A percentile compares a stretch with the other conserved stretches of the same genome.
Evolutionary conservation across 768 basidiomycete species (phyloP).

Genomic region (Boletus patriciae): DNA sequence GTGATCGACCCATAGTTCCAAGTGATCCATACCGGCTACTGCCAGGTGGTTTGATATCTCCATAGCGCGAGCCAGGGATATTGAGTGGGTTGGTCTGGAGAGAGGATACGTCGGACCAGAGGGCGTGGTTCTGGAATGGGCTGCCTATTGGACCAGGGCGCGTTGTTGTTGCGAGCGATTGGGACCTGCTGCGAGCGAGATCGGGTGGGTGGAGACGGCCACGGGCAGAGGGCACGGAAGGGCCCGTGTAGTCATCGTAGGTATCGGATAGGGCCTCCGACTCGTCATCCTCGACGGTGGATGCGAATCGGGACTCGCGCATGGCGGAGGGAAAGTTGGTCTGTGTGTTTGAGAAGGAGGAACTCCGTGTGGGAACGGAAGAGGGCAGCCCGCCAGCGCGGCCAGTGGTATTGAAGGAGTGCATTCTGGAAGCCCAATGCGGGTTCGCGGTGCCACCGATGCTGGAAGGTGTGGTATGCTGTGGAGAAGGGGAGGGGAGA

Average conservation of each 20-base stretch:
- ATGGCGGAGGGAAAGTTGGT: slow-evolving; percentile 60
- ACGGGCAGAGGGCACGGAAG: slow-evolving; percentile 43
- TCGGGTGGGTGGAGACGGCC: slow-evolving; percentile 65
- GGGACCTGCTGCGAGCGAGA: slow-evolving; percentile 70
- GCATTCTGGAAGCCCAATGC: slow-evolving; percentile 48
- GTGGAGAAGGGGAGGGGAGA: slow-evolving; percentile 53
- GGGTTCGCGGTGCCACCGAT: slow-evolving; percentile 35
- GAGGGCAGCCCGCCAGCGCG: slow-evolving; percentile 39
- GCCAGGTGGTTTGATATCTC: slow-evolving; percentile 62
- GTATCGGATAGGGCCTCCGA: slow-evolving; percentile 61
- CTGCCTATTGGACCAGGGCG: slow-evolving; percentile 56
- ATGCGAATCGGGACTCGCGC: slow-evolving; percentile 68
- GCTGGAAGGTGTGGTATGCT: slow-evolving; percentile 36
- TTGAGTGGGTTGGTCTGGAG: slow-evolving; percentile 55
- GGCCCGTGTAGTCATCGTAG: slow-evolving; percentile 54
- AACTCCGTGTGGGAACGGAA: slow-evolving; percentile 62
- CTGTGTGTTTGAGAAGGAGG: slow-evolving; percentile 65
- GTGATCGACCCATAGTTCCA: slow-evolving; percentile 55
- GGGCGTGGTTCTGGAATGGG: slow-evolving; percentile 37
- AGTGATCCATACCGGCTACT: slow-evolving; percentile 64
- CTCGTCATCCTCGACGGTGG: slow-evolving; percentile 83
- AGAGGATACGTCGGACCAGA: slow-evolving; percentile 60
- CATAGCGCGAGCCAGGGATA: slow-evolving; percentile 53
- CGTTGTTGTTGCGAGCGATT: slow-evolving; percentile 63
- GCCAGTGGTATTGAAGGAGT: slow-evolving; percentile 43